A percentile compares a stretch with the other conserved stretches of the same genome.
Conservation (phyloP, 139 green algal genomes). For the Micromonas pusilla region DNA sequence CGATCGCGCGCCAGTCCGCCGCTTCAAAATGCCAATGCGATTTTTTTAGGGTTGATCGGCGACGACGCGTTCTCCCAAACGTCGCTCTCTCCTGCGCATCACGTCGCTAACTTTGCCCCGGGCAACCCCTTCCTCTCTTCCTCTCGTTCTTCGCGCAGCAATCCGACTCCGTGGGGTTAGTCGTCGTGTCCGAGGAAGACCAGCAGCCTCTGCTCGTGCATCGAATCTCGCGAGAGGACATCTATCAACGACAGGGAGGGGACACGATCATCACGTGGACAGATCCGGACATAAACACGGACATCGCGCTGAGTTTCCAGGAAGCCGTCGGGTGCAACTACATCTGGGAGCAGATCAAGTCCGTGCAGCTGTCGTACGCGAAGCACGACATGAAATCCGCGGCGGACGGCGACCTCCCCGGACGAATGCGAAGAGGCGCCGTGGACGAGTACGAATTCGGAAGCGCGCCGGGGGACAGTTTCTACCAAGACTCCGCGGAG, state of each 20-base stretch:
- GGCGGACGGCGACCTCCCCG: not conserved
- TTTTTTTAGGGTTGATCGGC: not conserved
- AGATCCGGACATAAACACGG: constrained; percentile 74
- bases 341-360: constrained; percentile 63
- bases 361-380: not conserved
- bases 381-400: not conserved
- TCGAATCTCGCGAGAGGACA: constrained; percentile 65
- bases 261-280: constrained; percentile 97
- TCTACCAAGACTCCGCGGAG: not conserved
- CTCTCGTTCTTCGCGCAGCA: too few relatives aligned
- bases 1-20: not conserved
- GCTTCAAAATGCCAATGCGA: not conserved
- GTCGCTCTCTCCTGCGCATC: too few relatives aligned
- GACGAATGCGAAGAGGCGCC: not conserved
- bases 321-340: constrained; percentile 72
- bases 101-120: too few relatives aligned
- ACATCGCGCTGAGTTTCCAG: constrained; percentile 95
- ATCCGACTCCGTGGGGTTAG: constrained; percentile 62
- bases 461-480: not conserved
- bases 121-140: too few relatives aligned
- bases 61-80: too few relatives aligned
- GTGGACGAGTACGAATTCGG: constrained; percentile 14
- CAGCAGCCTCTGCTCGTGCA: constrained; percentile 76
- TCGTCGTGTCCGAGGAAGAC: constrained; percentile 82
- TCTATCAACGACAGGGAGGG: constrained; percentile 71